Evolutionary conservation across 768 basidiomycete species (phyloP).

Genomic region (Wakefieldia striispora): DNA sequence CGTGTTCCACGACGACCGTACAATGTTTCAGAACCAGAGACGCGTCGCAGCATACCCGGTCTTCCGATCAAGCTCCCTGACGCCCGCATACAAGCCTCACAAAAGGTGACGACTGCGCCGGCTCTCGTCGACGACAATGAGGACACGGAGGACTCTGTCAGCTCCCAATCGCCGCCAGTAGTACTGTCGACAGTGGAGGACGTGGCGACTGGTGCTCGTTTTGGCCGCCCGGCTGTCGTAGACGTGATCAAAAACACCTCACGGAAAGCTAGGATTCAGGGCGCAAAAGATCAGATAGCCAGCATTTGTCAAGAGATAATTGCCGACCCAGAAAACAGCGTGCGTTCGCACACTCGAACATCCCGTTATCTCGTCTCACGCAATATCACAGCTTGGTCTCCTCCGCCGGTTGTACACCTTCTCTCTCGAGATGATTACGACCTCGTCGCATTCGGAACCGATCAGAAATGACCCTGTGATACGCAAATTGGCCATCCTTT

Average conservation of each 20-base stretch:
- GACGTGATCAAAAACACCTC: slow-evolving; percentile 69
- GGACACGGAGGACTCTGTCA: slow-evolving; percentile 36
- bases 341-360: slow-evolving; percentile 39
- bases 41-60: slow-evolving; percentile 52
- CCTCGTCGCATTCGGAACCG: slow-evolving; percentile 65
- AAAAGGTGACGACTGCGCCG: slow-evolving; percentile 27
- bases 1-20: slow-evolving; percentile 55
- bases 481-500: slow-evolving; percentile 84
- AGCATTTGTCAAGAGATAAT: slow-evolving; percentile 91
- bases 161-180: slow-evolving; percentile 27
- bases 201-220: slow-evolving; percentile 79
- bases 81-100: slow-evolving; percentile 69
- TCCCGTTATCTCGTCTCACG: slow-evolving; percentile 12
- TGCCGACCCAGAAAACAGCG: slow-evolving; percentile 92
- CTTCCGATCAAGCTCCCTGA: slow-evolving; percentile 86
- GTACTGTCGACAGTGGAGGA: slow-evolving; percentile 51
- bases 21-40: slow-evolving; percentile 42
- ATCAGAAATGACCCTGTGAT: slow-evolving; percentile 79
- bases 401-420: slow-evolving; percentile 88
- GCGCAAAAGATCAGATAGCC: slow-evolving; percentile 93
- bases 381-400: slow-evolving; percentile 66
- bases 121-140: slow-evolving; percentile 25
- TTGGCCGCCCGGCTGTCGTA: slow-evolving; percentile 78
- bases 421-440: slow-evolving; percentile 71
- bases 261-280: slow-evolving; percentile 61